phyloP scores from a whole-genome alignment of 441 rosid genomes.

The Gossypium gossypioides region DNA sequence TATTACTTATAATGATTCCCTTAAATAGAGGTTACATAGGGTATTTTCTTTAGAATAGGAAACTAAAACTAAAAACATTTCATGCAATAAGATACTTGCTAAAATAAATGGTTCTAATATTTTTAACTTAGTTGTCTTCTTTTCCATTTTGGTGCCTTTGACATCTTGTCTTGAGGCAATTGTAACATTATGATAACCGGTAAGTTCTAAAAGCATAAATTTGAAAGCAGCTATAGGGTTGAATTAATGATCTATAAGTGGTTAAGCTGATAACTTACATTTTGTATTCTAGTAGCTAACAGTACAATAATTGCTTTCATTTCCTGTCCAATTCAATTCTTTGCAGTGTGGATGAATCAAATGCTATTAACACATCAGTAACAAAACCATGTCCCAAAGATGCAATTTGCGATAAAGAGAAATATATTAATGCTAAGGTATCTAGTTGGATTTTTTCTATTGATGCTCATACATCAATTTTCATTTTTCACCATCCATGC shows the following conservation, averaged over 20 bases:
- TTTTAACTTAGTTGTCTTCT: no score
- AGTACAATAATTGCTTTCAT: background rate
- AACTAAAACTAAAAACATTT: no score
- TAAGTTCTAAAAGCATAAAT: background rate
- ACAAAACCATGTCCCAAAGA: slow-evolving; percentile 62
- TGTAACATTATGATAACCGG: background rate
- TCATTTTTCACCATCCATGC: background rate
- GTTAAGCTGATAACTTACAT: background rate
- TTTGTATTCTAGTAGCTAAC: background rate
- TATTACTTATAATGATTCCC: no score
- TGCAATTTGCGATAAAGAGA: slow-evolving; percentile 49
- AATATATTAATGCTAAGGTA: slow-evolving; percentile 76
- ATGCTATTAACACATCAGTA: slow-evolving; percentile 25
- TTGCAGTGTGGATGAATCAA: slow-evolving; percentile 43
- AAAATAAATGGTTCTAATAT: no score
- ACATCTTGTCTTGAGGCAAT: no score
- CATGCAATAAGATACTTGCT: no score
- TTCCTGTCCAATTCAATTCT: slow-evolving; percentile 15
- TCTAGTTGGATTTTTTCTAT: background rate
- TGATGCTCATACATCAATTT: background rate
- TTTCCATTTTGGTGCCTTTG: no score
- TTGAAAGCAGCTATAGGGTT: background rate
- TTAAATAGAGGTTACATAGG: no score
- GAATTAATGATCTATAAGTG: background rate
- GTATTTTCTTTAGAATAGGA: no score